Conservation (phyloP, 352 stramenopile species). For the Globisporangium nagaii region DNA sequence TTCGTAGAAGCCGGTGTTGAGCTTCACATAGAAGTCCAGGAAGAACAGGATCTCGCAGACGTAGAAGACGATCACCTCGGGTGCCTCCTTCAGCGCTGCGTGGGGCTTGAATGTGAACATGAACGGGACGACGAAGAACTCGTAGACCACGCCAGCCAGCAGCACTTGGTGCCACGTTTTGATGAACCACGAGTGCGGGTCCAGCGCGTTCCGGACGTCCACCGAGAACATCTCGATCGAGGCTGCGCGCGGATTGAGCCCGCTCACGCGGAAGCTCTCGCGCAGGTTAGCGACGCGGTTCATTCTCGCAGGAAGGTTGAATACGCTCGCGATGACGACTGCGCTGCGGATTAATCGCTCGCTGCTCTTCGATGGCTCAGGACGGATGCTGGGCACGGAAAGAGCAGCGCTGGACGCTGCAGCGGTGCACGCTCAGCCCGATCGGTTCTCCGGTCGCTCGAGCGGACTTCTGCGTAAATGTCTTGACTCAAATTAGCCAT, state of each 20-base stretch:
- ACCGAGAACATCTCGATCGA: not conserved
- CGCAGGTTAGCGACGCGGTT: constrained; percentile 1
- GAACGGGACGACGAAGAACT: constrained; percentile 53
- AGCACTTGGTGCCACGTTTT: constrained; percentile 54
- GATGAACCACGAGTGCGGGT: constrained; percentile 45
- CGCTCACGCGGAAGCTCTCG: constrained; percentile 7
- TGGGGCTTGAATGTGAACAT: constrained; percentile 41
- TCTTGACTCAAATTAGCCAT: no score
- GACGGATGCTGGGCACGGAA: no score
- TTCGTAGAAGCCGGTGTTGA: constrained; percentile 53
- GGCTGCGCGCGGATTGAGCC: not conserved
- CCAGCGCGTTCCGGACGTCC: constrained; percentile 35
- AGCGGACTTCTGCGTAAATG: no score
- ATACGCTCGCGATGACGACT: no score
- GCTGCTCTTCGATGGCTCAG: no score
- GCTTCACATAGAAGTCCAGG: constrained; percentile 47
- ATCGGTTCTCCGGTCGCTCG: no score
- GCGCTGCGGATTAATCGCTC: no score
- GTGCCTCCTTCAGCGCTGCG: constrained; percentile 3
- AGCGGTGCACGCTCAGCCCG: no score
- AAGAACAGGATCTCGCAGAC: constrained; percentile 44
- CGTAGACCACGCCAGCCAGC: constrained; percentile 40
- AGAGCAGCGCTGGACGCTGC: no score
- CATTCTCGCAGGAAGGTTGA: constrained; percentile 1
- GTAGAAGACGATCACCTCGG: constrained; percentile 20